Conservation (phyloP, 345 rosid genomes). For the Citrus mangshanensis region DNA sequence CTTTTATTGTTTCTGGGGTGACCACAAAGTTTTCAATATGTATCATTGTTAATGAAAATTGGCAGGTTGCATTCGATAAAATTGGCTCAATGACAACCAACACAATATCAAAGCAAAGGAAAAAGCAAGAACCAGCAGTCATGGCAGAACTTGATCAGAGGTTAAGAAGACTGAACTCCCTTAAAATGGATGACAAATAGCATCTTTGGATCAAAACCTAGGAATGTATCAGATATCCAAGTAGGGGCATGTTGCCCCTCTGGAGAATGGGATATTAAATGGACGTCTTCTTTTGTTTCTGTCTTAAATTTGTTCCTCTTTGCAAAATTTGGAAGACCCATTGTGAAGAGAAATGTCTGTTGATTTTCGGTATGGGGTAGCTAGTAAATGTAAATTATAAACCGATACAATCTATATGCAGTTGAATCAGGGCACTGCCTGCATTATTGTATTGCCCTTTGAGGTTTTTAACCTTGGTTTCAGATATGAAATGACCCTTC, state of each 20-base stretch:
- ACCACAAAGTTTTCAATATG: neutral
- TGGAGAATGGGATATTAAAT: slow-evolving; percentile 1
- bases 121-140: slow-evolving; percentile 96
- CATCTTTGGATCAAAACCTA: neutral
- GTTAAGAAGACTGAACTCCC: slow-evolving; percentile 75
- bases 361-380: slow-evolving; percentile 16
- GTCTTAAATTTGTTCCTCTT: neutral
- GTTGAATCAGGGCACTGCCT: slow-evolving; percentile 9
- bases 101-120: slow-evolving; percentile 91
- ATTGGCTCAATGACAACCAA: slow-evolving; percentile 91
- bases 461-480: too few species aligned
- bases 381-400: slow-evolving; percentile 23
- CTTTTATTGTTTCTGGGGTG: neutral
- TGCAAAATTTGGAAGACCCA: neutral
- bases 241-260: slow-evolving; percentile 22
- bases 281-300: neutral
- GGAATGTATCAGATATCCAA: slow-evolving; percentile 3
- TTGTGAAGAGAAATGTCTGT: slow-evolving; percentile 12
- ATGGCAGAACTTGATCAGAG: slow-evolving; percentile 97
- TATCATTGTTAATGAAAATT: neutral
- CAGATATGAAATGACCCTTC: neutral
- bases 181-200: slow-evolving; percentile 49
- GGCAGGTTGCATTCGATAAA: slow-evolving; percentile 92
- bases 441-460: neutral
- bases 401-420: neutral